These are phyloP conservation scores for Termitomyces eurrhizus DNA, from an alignment of 768 basidiomycete genomes.

Conservation along the genomic window DNA sequence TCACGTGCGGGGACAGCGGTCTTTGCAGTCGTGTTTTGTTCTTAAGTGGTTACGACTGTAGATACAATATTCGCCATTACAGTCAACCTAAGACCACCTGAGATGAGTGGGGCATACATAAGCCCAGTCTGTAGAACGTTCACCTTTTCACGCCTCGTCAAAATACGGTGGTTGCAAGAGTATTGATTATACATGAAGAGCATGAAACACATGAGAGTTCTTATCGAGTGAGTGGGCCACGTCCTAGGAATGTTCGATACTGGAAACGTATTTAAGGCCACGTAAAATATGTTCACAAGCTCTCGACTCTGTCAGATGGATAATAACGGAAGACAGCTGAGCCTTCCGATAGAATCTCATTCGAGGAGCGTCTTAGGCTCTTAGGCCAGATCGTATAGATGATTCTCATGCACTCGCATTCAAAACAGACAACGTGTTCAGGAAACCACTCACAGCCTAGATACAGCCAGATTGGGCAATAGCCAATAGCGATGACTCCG, in stretches of 20 bases:
- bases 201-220: conserved; percentile 22
- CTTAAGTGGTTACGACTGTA: conserved; percentile 34
- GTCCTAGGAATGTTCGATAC: neutral
- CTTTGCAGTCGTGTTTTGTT: conserved; percentile 31
- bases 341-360: conserved; percentile 1
- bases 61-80: conserved; percentile 33
- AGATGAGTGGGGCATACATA: neutral
- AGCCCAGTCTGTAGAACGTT: neutral
- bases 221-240: neutral
- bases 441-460: neutral
- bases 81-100: conserved; percentile 40
- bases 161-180: conserved; percentile 26
- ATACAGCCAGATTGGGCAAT: neutral
- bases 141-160: conserved; percentile 32
- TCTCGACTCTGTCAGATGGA: neutral
- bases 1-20: conserved; percentile 35
- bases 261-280: neutral
- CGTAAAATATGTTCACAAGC: neutral
- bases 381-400: neutral
- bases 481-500: neutral
- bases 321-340: neutral
- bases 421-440: neutral
- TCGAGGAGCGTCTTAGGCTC: neutral
- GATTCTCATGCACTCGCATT: neutral
- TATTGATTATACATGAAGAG: conserved; percentile 30